Percentiles rank a stretch among this genome's conserved stretches.
phyloP scores from a whole-genome alignment of 352 stramenopile genomes.

The Globisporangium canariense region DNA sequence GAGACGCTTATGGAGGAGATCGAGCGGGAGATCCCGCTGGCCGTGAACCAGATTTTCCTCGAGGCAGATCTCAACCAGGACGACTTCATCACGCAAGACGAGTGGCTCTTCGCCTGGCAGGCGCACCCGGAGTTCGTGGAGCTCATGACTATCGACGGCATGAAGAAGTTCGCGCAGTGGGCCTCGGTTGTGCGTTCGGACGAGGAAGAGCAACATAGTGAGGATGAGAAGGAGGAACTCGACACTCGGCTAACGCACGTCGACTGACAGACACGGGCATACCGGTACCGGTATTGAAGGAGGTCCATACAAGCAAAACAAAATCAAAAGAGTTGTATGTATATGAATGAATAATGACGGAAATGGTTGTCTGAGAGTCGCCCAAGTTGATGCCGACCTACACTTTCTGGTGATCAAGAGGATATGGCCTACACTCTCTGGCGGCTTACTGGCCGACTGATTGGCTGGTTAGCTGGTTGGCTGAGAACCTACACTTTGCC shows the following conservation, averaged over 20 bases:
- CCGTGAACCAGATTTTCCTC: constrained; percentile 82
- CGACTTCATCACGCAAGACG: constrained; percentile 73
- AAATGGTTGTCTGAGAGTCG: neutral
- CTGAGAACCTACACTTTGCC: too few relatives aligned
- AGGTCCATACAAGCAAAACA: neutral
- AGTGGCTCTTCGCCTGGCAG: constrained; percentile 83
- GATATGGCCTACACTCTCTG: neutral
- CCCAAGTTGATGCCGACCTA: too few relatives aligned
- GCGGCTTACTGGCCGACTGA: neutral
- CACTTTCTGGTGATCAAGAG: neutral
- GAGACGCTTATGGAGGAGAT: constrained; percentile 75
- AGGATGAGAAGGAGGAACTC: constrained; percentile 25
- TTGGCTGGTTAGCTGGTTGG: too few relatives aligned
- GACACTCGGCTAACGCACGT: constrained; percentile 61
- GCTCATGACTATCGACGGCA: constrained; percentile 80
- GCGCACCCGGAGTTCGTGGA: constrained; percentile 79
- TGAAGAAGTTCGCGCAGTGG: constrained; percentile 84
- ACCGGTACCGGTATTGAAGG: too few relatives aligned
- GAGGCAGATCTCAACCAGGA: constrained; percentile 75
- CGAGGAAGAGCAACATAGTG: constrained; percentile 22
- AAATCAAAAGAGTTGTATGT: neutral
- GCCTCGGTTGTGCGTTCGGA: constrained; percentile 50
- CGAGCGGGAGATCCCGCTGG: constrained; percentile 77
- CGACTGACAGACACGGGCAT: constrained; percentile 26
- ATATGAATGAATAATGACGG: too few relatives aligned